phyloP scores from a whole-genome alignment of 2,329 filamentous ascomycete species.

The Sarocladiaceae sp. region DNA sequence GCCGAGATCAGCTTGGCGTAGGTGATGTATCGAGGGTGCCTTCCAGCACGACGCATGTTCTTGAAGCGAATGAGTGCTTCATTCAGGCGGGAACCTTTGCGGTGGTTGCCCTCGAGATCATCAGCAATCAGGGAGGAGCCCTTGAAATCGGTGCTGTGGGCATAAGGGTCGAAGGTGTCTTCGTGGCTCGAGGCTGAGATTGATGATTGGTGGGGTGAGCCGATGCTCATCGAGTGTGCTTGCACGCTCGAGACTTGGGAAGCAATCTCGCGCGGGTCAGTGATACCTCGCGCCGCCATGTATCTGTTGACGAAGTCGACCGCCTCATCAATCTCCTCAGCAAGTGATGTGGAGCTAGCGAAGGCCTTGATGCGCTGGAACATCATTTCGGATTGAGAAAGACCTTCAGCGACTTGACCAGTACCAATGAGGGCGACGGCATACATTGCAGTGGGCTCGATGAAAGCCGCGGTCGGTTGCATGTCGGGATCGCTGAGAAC shows the following conservation, averaged over 20 bases:
- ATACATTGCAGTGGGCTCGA: conserved; percentile 89
- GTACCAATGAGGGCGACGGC: conserved; percentile 80
- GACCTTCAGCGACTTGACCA: conserved; percentile 74
- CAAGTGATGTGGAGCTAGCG: conserved; percentile 47
- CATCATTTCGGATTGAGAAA: conserved; percentile 76
- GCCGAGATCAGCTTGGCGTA: conserved; percentile 93
- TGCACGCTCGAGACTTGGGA: conserved; percentile 38
- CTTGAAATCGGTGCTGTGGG: conserved; percentile 84
- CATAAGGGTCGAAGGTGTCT: conserved; percentile 87
- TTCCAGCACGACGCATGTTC: conserved; percentile 87
- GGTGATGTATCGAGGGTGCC: conserved; percentile 91
- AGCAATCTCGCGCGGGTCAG: conserved; percentile 47
- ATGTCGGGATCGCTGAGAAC: conserved; percentile 59
- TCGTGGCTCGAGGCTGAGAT: conserved; percentile 58
- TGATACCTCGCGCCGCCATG: conserved; percentile 50
- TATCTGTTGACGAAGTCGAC: conserved; percentile 60
- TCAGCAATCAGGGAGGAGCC: conserved; percentile 88
- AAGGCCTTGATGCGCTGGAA: conserved; percentile 72
- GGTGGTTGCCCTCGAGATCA: conserved; percentile 73
- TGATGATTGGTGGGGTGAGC: conserved; percentile 49
- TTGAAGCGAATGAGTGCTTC: conserved; percentile 79
- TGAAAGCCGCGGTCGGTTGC: conserved; percentile 57
- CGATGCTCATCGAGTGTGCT: conserved; percentile 31
- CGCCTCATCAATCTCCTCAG: conserved; percentile 82
- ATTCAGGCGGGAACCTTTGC: conserved; percentile 65